These are phyloP conservation scores for Carex parvula DNA, from an alignment of 176 grass and related monocot species.

Conservation along the genomic window DNA sequence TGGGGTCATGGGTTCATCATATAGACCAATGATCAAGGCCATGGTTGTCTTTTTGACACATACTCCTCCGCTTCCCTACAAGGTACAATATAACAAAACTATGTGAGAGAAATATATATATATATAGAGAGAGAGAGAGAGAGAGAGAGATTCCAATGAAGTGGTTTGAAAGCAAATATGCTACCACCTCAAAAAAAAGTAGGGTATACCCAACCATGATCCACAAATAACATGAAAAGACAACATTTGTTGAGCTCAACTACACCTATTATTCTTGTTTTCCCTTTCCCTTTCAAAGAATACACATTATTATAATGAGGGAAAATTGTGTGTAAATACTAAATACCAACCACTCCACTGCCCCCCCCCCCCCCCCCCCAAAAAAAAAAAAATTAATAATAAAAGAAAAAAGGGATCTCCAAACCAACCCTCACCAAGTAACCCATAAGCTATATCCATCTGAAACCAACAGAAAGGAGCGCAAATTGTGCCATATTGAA, in stretches of 20 bases:
- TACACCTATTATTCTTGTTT: background rate
- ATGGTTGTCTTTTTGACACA: constrained; percentile 86
- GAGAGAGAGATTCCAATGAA: too few species aligned
- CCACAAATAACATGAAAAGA: background rate
- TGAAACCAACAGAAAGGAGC: background rate
- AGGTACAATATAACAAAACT: background rate
- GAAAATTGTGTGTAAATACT: too few species aligned
- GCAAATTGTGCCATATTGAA: background rate
- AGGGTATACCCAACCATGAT: background rate
- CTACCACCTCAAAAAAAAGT: background rate
- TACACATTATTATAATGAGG: background rate
- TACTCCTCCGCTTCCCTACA: constrained; percentile 69
- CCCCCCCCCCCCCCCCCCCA: background rate
- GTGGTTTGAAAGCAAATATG: background rate
- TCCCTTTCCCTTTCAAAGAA: background rate
- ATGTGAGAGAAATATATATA: background rate
- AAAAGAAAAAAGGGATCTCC: background rate
- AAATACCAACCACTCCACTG: background rate
- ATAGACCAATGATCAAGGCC: constrained; percentile 75
- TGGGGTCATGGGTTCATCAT: constrained; percentile 91
- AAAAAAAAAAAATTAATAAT: too few species aligned
- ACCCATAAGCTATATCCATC: background rate
- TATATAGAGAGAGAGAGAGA: too few species aligned
- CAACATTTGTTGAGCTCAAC: background rate
- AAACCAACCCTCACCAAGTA: background rate